Evolutionary conservation across 148 eudicot genomes (phyloP), one percentile per base, ranked within the genome.

Genomic region (Chenopodium suecicum): DNA sequence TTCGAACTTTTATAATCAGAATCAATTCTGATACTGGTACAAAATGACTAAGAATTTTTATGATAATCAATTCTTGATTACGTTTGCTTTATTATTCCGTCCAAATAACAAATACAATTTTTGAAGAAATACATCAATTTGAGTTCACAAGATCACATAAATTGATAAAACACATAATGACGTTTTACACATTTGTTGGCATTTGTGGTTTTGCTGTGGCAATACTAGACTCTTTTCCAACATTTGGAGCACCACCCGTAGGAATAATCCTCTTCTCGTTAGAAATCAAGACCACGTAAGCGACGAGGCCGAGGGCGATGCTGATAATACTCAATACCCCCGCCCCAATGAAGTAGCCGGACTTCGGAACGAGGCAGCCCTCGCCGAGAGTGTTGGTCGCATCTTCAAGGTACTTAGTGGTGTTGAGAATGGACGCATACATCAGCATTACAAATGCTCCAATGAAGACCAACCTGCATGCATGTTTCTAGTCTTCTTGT

Each of bases 171-270:
- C 32, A 65, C 9, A 23, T 7, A 9, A 69, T 34, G 34, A 17
- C 9, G 22, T 32, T 69, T 69, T 34, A 70, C 48, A 70, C 73
- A 27, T 20, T 48, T 9, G 22, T 23, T 73, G 19, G 58, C 8
- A 46, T 73, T 47, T 48, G 75, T 63, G 75, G 74, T 23, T 68
- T 23, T 32, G n/a, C 83, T 19, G 60, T 52, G 47, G 83, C 75
- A 75, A 75, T 47, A 16, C 65, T 74, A 0, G 41, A 34, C 41
- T 41, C 83, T 66, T 68, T 54, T 14, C 22, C 62, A 14, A 56
- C 62, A 56, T 56, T 56, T 56, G 62, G 7, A 54, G 68, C 41
- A 9, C 19, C 27, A 4, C 22, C 19, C 31, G 2, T 70, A 0
- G 48, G 54, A 23, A 16, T 32, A 23, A 0, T 25, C 16, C 62